Base-by-base conservation (phyloP, 1,139 yeast species). In the Hemisphaericaspora lyxosophila region DNA sequence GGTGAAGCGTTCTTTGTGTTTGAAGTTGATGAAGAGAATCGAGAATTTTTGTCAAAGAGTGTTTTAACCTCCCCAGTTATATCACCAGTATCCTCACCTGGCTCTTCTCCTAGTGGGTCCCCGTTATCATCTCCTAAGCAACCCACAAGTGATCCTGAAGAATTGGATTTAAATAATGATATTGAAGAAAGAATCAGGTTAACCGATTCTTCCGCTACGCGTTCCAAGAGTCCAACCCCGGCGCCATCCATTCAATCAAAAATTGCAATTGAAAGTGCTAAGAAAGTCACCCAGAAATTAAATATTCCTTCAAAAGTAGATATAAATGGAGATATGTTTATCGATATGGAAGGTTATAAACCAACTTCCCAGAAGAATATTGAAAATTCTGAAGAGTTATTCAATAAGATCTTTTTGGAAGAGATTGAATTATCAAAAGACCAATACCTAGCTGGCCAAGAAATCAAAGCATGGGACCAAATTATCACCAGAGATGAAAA, bases 1-100 rank as follows among this genome's bases (percentile, higher is more conserved):
- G 99, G 99, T 18, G 99, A 92, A 60, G 98, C 97, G 0, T 90
- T 89, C 59, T 92, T 92, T 57, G 98, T 92, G 34, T 90, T 92
- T 64, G 96, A 90, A 54, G 86, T 97, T 2, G 76, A 75, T 28
- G 86, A 96, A 2, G 76, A 75, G 20, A 73, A 75, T 39, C 59
- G 62, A 18, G 75, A 76, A 36, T 51, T 59, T 23, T 84, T 90
- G 13, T 95, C 96, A 1, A 71, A 74, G 41, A 85, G 87, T 46
- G 74, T 88, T 44, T 76, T 88, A 48, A 89, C 98, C 0, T 88
- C 97, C 0, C 99, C 99, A 0, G 95, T 92, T 28, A 67, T 88
- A 19, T 85, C 96, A 27, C 95, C 97, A 0, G 67, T 78, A 1
- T 72, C 79, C 15, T 85, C 95, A 4, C 86, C 89, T 0, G 74